Evolutionary conservation across 2,329 filamentous ascomycete species (phyloP).

Genomic region (Cylindrodendrum hubeiense): DNA sequence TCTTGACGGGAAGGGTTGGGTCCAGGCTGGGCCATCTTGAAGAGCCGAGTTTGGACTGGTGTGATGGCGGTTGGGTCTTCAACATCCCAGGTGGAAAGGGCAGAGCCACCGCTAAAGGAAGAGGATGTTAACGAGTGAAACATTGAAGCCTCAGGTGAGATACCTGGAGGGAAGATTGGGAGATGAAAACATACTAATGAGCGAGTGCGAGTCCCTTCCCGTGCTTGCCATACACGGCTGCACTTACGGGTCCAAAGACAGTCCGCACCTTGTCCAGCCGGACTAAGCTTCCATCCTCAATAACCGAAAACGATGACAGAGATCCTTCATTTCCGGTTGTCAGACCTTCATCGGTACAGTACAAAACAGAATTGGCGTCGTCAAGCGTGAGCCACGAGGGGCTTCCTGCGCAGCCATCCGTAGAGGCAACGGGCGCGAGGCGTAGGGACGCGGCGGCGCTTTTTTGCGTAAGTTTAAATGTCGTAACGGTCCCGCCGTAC

Average conservation of each 20-base stretch:
- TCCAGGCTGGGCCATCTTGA: slow-evolving; percentile 53
- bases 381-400: slow-evolving; percentile 73
- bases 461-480: slow-evolving; percentile 55
- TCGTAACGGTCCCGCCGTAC: slow-evolving; percentile 62
- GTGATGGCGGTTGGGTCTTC: slow-evolving; percentile 52
- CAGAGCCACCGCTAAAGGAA: slow-evolving; percentile 51
- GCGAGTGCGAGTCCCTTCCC: slow-evolving; percentile 56
- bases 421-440: slow-evolving; percentile 57
- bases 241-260: slow-evolving; percentile 58
- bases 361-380: slow-evolving; percentile 61
- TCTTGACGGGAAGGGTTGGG: slow-evolving; percentile 63
- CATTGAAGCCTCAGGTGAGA: not conserved
- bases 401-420: slow-evolving; percentile 63
- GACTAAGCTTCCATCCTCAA: slow-evolving; percentile 53
- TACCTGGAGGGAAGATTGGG: no score
- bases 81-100: slow-evolving; percentile 60
- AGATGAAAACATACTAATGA: slow-evolving; percentile 57
- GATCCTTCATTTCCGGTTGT: slow-evolving; percentile 58
- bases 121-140: slow-evolving; percentile 16
- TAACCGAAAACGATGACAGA: slow-evolving; percentile 57
- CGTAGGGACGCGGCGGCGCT: slow-evolving; percentile 23
- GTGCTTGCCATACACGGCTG: slow-evolving; percentile 57
- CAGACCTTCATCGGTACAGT: slow-evolving; percentile 72
- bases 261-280: slow-evolving; percentile 52
- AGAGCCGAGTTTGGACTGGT: slow-evolving; percentile 54